A percentile compares a stretch with the other conserved stretches of the same genome.
Evolutionary conservation across 2,329 filamentous ascomycete species (phyloP).

Genomic region (Xylariaceae sp.): DNA sequence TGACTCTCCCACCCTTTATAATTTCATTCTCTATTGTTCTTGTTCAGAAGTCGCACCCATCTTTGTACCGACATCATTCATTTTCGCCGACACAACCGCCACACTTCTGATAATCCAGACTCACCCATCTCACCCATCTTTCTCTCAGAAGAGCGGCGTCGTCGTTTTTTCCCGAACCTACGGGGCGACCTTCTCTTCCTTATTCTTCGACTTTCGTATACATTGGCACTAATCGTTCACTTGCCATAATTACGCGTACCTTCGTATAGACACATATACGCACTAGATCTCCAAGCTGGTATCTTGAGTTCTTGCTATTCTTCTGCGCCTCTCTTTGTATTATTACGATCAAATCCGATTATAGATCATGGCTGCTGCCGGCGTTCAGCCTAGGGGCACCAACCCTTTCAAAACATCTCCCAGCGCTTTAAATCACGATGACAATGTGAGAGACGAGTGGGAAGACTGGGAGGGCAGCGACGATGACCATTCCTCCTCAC

Average conservation of each 20-base stretch:
- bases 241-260: background rate
- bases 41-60: background rate
- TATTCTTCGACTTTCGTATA: background rate
- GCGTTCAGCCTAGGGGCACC: conserved; percentile 16
- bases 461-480: conserved; percentile 31
- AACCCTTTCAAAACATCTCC: conserved; percentile 21
- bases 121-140: background rate
- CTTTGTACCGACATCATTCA: conserved; percentile 11
- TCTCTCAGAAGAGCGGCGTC: background rate
- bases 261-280: background rate
- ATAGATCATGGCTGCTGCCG: conserved; percentile 23
- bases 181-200: conserved; percentile 1
- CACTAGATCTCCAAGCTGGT: conserved; percentile 27
- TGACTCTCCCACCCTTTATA: background rate
- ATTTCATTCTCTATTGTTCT: conserved; percentile 9
- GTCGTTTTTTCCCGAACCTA: background rate
- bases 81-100: conserved; percentile 7
- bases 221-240: background rate
- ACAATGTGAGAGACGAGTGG: conserved; percentile 29
- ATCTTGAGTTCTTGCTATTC: conserved; percentile 23
- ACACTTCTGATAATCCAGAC: background rate
- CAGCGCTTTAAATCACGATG: conserved; percentile 14
- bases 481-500: conserved; percentile 16
- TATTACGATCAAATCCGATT: conserved; percentile 3
- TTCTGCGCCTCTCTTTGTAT: conserved; percentile 14